Evolutionary conservation across 495 filamentous ascomycete species (phyloP).

Genomic region (Penicillium pancosmium): DNA sequence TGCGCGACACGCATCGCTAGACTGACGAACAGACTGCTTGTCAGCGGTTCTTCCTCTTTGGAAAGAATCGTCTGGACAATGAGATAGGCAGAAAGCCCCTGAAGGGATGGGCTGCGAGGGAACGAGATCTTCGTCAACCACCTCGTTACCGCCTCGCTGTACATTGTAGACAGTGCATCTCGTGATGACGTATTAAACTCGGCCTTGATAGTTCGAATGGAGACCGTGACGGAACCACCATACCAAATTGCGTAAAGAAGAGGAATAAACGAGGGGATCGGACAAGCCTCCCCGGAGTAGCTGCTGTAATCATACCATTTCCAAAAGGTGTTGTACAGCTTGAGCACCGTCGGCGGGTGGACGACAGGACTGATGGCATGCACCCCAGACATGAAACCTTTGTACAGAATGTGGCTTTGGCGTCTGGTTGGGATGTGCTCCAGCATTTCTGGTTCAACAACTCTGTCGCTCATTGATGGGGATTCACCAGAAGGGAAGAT

Average conservation of each 20-base stretch:
- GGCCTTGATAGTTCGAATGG: conserved; percentile 45
- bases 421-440: conserved; percentile 46
- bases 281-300: conserved; percentile 46
- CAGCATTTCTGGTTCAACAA: conserved; percentile 49
- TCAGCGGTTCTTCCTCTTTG: conserved; percentile 51
- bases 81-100: conserved; percentile 48
- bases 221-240: conserved; percentile 50
- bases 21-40: conserved; percentile 54
- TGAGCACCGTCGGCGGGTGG: conserved; percentile 47
- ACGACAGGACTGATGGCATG: conserved; percentile 50
- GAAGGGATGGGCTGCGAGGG: conserved; percentile 48
- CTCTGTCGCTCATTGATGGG: conserved; percentile 36
- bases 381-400: conserved; percentile 51
- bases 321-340: conserved; percentile 49
- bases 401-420: conserved; percentile 52
- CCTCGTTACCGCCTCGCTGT: conserved; percentile 43
- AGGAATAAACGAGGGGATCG: conserved; percentile 48
- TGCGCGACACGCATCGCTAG: conserved; percentile 67
- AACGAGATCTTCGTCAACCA: conserved; percentile 51
- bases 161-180: conserved; percentile 39
- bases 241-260: conserved; percentile 53
- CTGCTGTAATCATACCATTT: conserved; percentile 52
- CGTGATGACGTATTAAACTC: conserved; percentile 45
- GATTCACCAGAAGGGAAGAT: conserved; percentile 44
- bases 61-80: conserved; percentile 50